Conservation (phyloP, 768 basidiomycete genomes). For the Rhodotorula diobovata region DNA sequence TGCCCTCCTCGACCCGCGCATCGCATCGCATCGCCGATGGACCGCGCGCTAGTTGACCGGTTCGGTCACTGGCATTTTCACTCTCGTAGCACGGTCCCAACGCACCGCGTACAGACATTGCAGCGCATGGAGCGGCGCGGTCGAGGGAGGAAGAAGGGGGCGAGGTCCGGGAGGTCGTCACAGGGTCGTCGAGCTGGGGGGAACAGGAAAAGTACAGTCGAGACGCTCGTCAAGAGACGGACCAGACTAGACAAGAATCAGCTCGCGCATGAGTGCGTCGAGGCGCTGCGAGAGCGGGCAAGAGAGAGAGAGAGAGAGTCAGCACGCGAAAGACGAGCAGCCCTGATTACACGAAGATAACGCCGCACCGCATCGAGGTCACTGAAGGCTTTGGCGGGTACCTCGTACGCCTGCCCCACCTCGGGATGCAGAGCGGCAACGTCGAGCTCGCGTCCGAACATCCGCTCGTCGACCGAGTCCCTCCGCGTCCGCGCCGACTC, state of each 20-base stretch:
- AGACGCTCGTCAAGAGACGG: neutral
- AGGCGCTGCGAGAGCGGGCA: constrained; percentile 15
- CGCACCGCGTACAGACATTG: too few species aligned
- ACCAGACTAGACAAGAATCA: neutral
- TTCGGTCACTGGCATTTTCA: too few species aligned
- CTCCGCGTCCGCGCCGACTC: neutral
- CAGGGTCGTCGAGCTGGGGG: too few species aligned
- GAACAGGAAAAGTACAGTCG: neutral
- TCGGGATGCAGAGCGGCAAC: constrained; percentile 10
- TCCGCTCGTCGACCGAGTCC: constrained; percentile 16
- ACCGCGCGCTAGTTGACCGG: too few species aligned
- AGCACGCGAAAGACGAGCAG: neutral
- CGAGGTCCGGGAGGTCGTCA: too few species aligned
- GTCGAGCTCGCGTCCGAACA: constrained; percentile 29
- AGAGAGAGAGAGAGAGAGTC: neutral
- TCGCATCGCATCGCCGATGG: too few species aligned
- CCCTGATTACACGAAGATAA: neutral
- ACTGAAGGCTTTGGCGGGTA: constrained; percentile 6
- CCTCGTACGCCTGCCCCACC: constrained; percentile 14
- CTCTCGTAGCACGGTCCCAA: too few species aligned
- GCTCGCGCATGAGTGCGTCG: constrained; percentile 19
- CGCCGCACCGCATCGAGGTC: constrained; percentile 28
- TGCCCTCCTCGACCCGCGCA: too few species aligned
- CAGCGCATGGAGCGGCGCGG: too few species aligned
- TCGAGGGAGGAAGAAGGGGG: too few species aligned